Conservation (phyloP, 2,329 filamentous ascomycete genomes). For the Sporothrix globosa region DNA sequence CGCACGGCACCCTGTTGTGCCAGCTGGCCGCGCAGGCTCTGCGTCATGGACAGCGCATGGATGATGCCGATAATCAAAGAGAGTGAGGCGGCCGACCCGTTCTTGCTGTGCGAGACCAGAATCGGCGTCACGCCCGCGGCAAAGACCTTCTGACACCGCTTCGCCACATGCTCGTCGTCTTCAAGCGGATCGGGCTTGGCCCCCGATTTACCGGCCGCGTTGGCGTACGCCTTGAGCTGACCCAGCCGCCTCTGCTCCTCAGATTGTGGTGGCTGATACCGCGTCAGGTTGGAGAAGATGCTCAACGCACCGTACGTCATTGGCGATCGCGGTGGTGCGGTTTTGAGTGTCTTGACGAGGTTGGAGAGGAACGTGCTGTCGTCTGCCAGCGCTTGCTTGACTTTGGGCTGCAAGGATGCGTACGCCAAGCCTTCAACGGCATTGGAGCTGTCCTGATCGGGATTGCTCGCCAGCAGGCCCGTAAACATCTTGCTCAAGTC, state of each 20-base stretch:
- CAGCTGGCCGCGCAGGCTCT: constrained; percentile 73
- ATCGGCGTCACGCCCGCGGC: constrained; percentile 76
- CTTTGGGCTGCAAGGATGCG: constrained; percentile 78
- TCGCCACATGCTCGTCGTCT: constrained; percentile 72
- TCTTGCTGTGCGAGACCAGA: constrained; percentile 74
- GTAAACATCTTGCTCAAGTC: constrained; percentile 67
- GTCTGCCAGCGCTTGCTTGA: constrained; percentile 78
- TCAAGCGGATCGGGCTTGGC: constrained; percentile 68
- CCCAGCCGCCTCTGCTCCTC: constrained; percentile 92
- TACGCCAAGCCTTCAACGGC: constrained; percentile 92
- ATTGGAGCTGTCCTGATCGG: constrained; percentile 62
- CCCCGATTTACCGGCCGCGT: constrained; percentile 68
- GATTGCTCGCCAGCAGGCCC: constrained; percentile 59
- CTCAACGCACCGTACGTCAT: constrained; percentile 84
- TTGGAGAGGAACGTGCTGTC: constrained; percentile 70
- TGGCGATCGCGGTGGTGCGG: constrained; percentile 65
- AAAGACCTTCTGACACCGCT: constrained; percentile 77
- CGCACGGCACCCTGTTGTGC: constrained; percentile 94
- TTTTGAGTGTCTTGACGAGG: constrained; percentile 65
- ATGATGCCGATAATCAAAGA: constrained; percentile 76
- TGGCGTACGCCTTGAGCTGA: constrained; percentile 92
- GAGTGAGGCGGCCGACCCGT: constrained; percentile 70
- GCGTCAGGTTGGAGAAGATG: constrained; percentile 81
- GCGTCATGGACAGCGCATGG: constrained; percentile 73
- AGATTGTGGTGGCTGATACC: constrained; percentile 74